phyloP scores from a whole-genome alignment of 192 early-diverging fungal species.

The Entomortierella beljakovae region DNA sequence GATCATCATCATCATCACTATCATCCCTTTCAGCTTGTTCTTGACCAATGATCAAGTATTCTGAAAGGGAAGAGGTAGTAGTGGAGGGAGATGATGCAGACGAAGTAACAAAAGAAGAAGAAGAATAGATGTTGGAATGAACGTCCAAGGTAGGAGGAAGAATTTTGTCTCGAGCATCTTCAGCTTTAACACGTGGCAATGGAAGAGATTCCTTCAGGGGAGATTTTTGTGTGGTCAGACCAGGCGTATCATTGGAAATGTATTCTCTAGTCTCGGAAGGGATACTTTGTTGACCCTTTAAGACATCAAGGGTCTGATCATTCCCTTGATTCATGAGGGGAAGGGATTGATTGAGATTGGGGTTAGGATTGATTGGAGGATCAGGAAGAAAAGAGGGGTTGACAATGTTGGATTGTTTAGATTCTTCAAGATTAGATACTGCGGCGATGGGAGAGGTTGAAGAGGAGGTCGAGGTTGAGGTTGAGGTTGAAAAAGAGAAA shows the following conservation, averaged over 20 bases:
- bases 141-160: neutral
- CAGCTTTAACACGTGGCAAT: neutral
- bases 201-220: neutral
- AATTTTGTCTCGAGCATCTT: neutral
- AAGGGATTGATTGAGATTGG: neutral
- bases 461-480: neutral
- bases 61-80: conserved; percentile 40
- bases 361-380: neutral
- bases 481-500: neutral
- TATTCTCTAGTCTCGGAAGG: neutral
- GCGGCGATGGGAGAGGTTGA: neutral
- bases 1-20: conserved; percentile 9
- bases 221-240: neutral
- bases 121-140: neutral
- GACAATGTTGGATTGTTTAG: neutral
- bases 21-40: conserved; percentile 32
- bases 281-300: neutral
- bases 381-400: neutral
- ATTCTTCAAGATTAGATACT: neutral
- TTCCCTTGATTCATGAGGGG: neutral
- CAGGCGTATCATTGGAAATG: neutral
- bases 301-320: neutral
- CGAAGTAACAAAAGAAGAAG: neutral
- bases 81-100: conserved; percentile 18
- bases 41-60: conserved; percentile 44